Evolutionary conservation across 441 rosid species (phyloP).

Genomic region (Biscutella laevigata): DNA sequence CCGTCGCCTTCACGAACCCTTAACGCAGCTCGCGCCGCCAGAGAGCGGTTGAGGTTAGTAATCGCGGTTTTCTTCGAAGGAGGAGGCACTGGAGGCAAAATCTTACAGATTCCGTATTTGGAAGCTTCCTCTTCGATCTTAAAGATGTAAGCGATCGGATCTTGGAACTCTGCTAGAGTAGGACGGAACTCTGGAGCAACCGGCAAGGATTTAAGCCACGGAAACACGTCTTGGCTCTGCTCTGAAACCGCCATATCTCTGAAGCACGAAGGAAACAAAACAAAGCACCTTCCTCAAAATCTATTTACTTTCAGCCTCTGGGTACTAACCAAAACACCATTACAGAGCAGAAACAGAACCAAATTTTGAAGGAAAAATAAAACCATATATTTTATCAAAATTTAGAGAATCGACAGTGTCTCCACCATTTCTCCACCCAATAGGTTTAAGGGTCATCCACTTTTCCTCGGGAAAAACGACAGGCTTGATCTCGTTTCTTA

Average conservation of each 20-base stretch:
- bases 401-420: slow-evolving; percentile 6
- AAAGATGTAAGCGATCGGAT: slow-evolving; percentile 97
- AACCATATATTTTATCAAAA: too few species aligned
- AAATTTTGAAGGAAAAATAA: not conserved
- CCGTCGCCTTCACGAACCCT: slow-evolving; percentile 20
- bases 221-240: slow-evolving; percentile 53
- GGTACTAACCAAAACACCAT: slow-evolving; percentile 14
- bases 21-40: slow-evolving; percentile 45
- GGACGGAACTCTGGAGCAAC: slow-evolving; percentile 90
- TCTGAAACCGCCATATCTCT: slow-evolving; percentile 29
- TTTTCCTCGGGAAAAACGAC: slow-evolving; percentile 23
- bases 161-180: slow-evolving; percentile 82
- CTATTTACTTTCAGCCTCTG: not conserved
- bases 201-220: slow-evolving; percentile 88
- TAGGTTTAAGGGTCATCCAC: slow-evolving; percentile 14
- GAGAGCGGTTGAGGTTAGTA: slow-evolving; percentile 71
- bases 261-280: too few species aligned
- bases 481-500: slow-evolving; percentile 24
- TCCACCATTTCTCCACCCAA: slow-evolving; percentile 12
- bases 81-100: slow-evolving; percentile 75
- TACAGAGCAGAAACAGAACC: slow-evolving; percentile 30
- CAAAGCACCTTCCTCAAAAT: too few species aligned
- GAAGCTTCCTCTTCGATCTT: slow-evolving; percentile 98
- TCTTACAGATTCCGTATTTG: slow-evolving; percentile 90
- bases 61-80: slow-evolving; percentile 64